A percentile compares a stretch with the other conserved stretches of the same genome.
Conservation (phyloP, 2,329 filamentous ascomycete species). For the Pestalotiopsis fici region DNA sequence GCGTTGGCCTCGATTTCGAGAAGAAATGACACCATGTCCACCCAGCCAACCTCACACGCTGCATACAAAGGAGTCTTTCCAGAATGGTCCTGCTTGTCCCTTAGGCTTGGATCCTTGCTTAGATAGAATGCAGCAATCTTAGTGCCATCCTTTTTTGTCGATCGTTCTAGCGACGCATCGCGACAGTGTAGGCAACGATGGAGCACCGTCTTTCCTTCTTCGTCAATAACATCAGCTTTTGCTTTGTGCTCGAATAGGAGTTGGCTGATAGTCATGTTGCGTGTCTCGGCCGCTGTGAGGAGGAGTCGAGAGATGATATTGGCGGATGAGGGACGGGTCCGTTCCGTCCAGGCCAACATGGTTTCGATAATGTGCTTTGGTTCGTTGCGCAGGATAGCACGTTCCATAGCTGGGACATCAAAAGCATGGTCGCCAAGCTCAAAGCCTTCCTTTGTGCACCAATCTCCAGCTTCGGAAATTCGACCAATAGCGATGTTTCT, state of each 20-base stretch:
- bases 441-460: background rate
- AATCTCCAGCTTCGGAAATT: background rate
- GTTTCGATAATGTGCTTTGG: background rate
- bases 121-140: background rate
- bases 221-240: background rate
- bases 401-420: background rate
- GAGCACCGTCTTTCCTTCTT: background rate
- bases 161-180: background rate
- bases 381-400: background rate
- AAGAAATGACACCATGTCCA: background rate
- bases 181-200: background rate
- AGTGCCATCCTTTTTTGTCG: background rate
- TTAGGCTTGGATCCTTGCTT: background rate
- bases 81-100: background rate
- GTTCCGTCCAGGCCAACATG: background rate
- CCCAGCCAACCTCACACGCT: conserved; percentile 2
- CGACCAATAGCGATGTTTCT: background rate
- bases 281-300: conserved; percentile 1
- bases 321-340: background rate
- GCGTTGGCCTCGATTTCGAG: background rate
- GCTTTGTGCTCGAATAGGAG: background rate
- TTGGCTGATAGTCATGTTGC: background rate
- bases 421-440: background rate
- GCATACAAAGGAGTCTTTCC: conserved; percentile 3
- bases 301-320: background rate